Evolutionary conservation across 352 stramenopile genomes (phyloP), one percentile per base, ranked within the genome.

Genomic region (Phytophthora sojae): DNA sequence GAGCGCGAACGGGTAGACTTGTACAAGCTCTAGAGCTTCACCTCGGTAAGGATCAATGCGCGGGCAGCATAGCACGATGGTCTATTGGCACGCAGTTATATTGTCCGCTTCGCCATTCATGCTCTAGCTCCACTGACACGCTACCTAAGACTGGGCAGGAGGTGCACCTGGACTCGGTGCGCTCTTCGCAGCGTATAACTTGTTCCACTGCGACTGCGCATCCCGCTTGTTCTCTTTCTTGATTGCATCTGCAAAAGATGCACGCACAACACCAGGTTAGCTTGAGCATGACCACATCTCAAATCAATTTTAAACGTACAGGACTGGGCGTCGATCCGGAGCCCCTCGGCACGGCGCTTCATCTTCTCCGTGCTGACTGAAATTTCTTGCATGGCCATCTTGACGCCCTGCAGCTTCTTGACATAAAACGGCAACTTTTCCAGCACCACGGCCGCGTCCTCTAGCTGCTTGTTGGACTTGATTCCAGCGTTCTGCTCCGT

Each of bases 201-300:
- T 93, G 71, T 92, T 94, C 86, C 86, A 94, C 53, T 94, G 86
- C 25, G 72, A 81, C 57, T 83, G 77, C 14, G 81, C 83, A 68
- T 92, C 86, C 54, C 83, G 81, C 64, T 92, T 90, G 73, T 87
- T 91, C 51, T 92, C 86, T 63, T 93, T 94, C 61, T 92, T 93
- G 69, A 94, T 88, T 5, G 86, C 86, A 70, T 94, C 86, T 94
- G 49, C 15, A 49, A 2, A 12, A 11, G 21, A 44, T 35, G 30
- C 30, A 35, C 30, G 30, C 30, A 12, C 30, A 35, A 17, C 35
- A 44, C 12, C 35, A 17, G 35, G 35, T 44, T 44, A 44, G 12
- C 2, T 44, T 12, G 12, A n/a, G 35, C 12, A 44, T 44, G 35
- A 44, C 5, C 12, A 6, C n/a, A 59, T 54, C 21, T 21, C 21